Conservation (phyloP, 495 filamentous ascomycete species). For the Geoglossum glabrum region DNA sequence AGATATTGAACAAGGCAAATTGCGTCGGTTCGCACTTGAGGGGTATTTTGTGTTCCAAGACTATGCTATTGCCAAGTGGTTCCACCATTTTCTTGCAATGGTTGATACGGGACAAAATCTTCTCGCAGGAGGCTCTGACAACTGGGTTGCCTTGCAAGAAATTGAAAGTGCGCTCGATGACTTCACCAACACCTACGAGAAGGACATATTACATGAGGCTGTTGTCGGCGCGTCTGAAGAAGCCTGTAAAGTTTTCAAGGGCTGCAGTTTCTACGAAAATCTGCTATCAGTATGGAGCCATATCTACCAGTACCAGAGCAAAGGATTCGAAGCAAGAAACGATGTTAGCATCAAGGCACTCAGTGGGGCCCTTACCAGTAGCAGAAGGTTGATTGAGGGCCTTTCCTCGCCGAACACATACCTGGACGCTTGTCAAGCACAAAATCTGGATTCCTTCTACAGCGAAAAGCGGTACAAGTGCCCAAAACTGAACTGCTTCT, state of each 20-base stretch:
- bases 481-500: constrained; percentile 20
- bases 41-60: background rate
- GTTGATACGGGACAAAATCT: background rate
- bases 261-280: background rate
- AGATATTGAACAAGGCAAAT: constrained; percentile 5
- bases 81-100: background rate
- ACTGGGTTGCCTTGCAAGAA: background rate
- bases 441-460: constrained; percentile 15
- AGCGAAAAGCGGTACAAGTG: constrained; percentile 23
- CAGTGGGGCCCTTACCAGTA: background rate
- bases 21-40: background rate
- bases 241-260: background rate
- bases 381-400: background rate
- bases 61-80: background rate
- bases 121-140: background rate
- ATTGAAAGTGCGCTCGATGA: background rate
- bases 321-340: background rate
- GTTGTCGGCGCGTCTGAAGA: background rate
- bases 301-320: background rate
- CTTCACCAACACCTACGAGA: background rate
- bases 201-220: background rate
- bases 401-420: background rate
- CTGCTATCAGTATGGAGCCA: background rate
- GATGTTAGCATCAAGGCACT: background rate
- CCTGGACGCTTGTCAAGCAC: background rate